These are phyloP conservation scores for Podospora conica DNA, from an alignment of 495 filamentous ascomycete genomes.

Conservation along the genomic window DNA sequence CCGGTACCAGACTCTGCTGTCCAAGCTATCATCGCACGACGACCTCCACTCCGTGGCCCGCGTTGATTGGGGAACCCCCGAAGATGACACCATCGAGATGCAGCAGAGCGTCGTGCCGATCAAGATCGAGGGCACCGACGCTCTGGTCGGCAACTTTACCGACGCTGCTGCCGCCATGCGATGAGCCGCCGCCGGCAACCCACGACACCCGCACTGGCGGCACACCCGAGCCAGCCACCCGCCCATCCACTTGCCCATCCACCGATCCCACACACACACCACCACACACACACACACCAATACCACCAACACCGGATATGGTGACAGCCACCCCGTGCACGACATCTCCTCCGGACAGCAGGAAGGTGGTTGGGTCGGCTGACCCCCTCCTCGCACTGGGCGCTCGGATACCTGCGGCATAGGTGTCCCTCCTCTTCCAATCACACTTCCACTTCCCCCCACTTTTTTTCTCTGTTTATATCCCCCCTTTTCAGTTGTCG, in stretches of 20 bases:
- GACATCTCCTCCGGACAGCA: background rate
- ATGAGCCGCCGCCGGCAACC: slow-evolving; percentile 21
- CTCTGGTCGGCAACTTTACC: slow-evolving; percentile 46
- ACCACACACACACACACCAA: background rate
- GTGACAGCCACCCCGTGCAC: background rate
- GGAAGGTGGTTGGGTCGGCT: background rate
- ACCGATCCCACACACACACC: background rate
- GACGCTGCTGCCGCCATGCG: slow-evolving; percentile 41
- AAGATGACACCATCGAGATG: slow-evolving; percentile 43
- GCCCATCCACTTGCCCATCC: slow-evolving; percentile 1
- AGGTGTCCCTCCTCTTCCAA: background rate
- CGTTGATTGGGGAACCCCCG: slow-evolving; percentile 41
- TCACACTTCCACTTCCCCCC: background rate
- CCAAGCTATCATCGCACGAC: slow-evolving; percentile 42
- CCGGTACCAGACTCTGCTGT: slow-evolving; percentile 48
- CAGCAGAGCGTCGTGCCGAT: slow-evolving; percentile 33
- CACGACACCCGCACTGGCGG: slow-evolving; percentile 6
- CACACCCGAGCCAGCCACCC: slow-evolving; percentile 3
- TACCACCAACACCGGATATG: background rate
- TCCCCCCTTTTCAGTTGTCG: background rate
- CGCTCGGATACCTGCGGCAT: background rate
- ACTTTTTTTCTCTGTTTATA: background rate
- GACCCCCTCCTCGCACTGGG: background rate
- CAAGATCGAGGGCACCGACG: slow-evolving; percentile 39
- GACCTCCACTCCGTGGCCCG: slow-evolving; percentile 31